Evolutionary conservation across 75 land plant genomes (phyloP).

Genomic region (Selaginella tamariscina): DNA sequence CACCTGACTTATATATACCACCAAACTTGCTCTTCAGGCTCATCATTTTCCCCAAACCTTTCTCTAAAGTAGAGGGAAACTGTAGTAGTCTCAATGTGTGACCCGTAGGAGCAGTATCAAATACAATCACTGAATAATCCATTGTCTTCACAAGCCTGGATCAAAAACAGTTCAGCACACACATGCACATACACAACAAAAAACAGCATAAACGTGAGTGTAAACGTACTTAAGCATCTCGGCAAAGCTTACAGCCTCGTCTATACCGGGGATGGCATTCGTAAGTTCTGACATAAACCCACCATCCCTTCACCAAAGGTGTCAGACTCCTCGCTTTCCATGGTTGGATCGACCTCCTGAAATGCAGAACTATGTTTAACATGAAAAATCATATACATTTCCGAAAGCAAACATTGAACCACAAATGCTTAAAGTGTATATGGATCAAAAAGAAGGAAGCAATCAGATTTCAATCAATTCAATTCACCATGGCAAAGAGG

Average conservation of each 20-base stretch:
- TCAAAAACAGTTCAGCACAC: background rate
- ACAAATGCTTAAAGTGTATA: no score
- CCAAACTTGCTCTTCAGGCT: conserved; percentile 81
- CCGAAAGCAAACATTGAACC: no score
- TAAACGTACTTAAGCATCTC: conserved; percentile 88
- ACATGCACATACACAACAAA: background rate
- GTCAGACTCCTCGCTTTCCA: conserved; percentile 62
- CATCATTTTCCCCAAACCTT: conserved; percentile 85
- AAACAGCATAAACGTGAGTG: no score
- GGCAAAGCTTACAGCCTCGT: conserved; percentile 97
- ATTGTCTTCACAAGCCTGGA: conserved; percentile 85
- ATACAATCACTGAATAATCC: conserved; percentile 93
- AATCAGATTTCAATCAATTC: background rate
- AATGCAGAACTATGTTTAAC: no score
- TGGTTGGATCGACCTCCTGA: conserved; percentile 90
- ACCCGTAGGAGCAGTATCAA: conserved; percentile 97
- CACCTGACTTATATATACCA: conserved; percentile 77
- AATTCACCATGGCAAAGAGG: conserved; percentile 70
- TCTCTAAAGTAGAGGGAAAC: conserved; percentile 92
- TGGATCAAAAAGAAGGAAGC: background rate
- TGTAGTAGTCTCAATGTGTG: conserved; percentile 88
- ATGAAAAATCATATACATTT: no score
- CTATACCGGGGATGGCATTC: conserved; percentile 96
- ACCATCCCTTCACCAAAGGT: conserved; percentile 56
- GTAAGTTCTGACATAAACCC: conserved; percentile 66